These are phyloP conservation scores for Botrytis paeoniae DNA, from an alignment of 2,329 filamentous ascomycete species.

Conservation along the genomic window DNA sequence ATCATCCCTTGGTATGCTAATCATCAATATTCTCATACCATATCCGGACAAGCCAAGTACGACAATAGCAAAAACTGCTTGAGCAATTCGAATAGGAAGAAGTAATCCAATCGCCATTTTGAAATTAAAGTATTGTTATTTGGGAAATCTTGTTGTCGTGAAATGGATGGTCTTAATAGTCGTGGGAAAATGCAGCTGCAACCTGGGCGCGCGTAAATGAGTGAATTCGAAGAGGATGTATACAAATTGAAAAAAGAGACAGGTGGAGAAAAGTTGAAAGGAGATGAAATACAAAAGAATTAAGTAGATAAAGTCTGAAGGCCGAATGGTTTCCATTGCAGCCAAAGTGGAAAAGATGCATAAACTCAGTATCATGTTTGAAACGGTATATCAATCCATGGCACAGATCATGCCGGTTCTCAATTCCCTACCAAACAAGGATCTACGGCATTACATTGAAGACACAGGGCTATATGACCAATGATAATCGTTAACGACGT, in stretches of 20 bases:
- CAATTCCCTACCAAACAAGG: slow-evolving; percentile 7
- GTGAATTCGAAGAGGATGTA: slow-evolving; percentile 18
- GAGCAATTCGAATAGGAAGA: slow-evolving; percentile 46
- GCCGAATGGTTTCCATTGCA: slow-evolving; percentile 12
- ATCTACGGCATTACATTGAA: slow-evolving; percentile 1
- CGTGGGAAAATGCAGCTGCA: slow-evolving; percentile 22
- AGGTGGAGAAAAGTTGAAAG: slow-evolving; percentile 12
- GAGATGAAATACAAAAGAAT: slow-evolving; percentile 7
- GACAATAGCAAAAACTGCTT: slow-evolving; percentile 45
- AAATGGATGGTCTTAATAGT: slow-evolving; percentile 13
- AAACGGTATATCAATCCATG: slow-evolving; percentile 19
- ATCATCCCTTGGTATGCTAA: slow-evolving; percentile 4
- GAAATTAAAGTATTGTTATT: slow-evolving; percentile 4
- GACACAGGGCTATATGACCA: background rate
- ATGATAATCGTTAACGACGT: background rate
- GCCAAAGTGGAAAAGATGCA: slow-evolving; percentile 7
- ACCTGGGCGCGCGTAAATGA: slow-evolving; percentile 29
- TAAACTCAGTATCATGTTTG: slow-evolving; percentile 17
- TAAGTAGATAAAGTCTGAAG: slow-evolving; percentile 17
- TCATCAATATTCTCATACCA: slow-evolving; percentile 40
- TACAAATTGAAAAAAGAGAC: slow-evolving; percentile 12
- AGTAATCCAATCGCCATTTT: slow-evolving; percentile 44
- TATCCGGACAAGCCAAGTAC: slow-evolving; percentile 50
- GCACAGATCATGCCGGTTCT: slow-evolving; percentile 12
- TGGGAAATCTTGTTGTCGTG: slow-evolving; percentile 8